A percentile compares a stretch with the other conserved stretches of the same genome.
phyloP scores from a whole-genome alignment of 2,329 filamentous ascomycete genomes.

The Exophiala sp. region DNA sequence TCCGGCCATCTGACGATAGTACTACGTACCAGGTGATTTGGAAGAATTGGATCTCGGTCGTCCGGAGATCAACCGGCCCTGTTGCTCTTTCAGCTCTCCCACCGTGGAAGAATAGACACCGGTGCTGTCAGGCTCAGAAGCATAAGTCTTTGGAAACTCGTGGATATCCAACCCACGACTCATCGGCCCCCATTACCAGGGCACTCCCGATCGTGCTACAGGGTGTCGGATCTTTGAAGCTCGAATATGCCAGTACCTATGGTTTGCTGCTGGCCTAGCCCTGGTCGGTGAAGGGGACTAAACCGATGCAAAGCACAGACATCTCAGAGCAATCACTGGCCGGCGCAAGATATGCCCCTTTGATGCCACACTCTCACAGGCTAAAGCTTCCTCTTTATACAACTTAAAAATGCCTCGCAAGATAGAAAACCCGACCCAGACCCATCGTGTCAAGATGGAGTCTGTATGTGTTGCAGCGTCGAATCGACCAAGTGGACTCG shows the following conservation, averaged over 20 bases:
- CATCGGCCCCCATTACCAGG: not conserved
- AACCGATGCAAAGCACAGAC: not conserved
- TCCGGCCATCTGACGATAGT: not conserved
- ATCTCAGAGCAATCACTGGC: not conserved
- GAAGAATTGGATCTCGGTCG: not conserved
- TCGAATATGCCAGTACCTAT: not conserved
- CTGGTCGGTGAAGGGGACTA: not conserved
- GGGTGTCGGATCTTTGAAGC: not conserved
- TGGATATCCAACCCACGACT: not conserved
- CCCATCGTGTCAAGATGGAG: not conserved
- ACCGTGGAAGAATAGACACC: not conserved
- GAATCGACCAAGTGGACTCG: conserved; percentile 13
- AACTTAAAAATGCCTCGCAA: not conserved
- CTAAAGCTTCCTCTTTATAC: conserved; percentile 2
- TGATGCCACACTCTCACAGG: not conserved
- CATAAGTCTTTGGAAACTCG: not conserved
- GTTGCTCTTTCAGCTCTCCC: not conserved
- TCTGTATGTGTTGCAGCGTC: not conserved
- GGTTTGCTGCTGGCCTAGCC: not conserved
- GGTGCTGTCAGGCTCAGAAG: not conserved
- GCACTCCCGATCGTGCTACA: not conserved
- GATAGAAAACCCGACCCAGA: not conserved
- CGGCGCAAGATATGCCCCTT: not conserved
- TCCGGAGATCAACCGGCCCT: not conserved
- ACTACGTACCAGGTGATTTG: conserved; percentile 4